Evolutionary conservation across 345 rosid genomes (phyloP).

Genomic region (Bruguiera gymnorhiza): DNA sequence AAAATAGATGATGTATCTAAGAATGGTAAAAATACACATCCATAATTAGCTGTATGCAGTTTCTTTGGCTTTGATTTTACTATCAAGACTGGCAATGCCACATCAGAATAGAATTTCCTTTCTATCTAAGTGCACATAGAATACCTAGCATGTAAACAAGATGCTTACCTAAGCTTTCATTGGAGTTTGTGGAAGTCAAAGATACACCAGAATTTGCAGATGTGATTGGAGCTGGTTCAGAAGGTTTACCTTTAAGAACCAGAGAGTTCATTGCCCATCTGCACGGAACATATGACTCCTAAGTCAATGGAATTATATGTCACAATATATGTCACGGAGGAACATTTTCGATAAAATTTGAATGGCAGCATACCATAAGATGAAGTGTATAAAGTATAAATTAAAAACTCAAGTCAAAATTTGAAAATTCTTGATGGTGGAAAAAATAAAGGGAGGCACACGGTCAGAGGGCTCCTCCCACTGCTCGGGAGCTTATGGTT

Average conservation of each 20-base stretch:
- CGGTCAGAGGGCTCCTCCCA: too few species aligned
- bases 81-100: not conserved
- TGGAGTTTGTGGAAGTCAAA: slow-evolving; percentile 48
- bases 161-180: slow-evolving; percentile 61
- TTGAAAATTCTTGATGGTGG: too few species aligned
- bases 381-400: not conserved
- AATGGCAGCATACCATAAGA: not conserved
- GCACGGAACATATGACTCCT: slow-evolving; percentile 13
- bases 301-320: not conserved
- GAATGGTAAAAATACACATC: not conserved
- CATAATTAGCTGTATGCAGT: not conserved
- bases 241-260: slow-evolving; percentile 87
- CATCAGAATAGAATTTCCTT: not conserved
- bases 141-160: not conserved
- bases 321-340: not conserved
- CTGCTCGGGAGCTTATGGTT: too few species aligned
- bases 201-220: slow-evolving; percentile 48
- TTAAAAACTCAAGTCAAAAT: too few species aligned
- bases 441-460: too few species aligned
- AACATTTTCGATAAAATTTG: not conserved
- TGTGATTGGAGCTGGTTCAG: slow-evolving; percentile 72
- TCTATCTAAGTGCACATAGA: slow-evolving; percentile 1
- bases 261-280: slow-evolving; percentile 99
- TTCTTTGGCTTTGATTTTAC: not conserved
- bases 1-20: not conserved